A percentile compares a stretch with the other conserved stretches of the same genome.
Conservation (phyloP, 768 basidiomycete genomes). For the Rhizopogon vesiculosus region DNA sequence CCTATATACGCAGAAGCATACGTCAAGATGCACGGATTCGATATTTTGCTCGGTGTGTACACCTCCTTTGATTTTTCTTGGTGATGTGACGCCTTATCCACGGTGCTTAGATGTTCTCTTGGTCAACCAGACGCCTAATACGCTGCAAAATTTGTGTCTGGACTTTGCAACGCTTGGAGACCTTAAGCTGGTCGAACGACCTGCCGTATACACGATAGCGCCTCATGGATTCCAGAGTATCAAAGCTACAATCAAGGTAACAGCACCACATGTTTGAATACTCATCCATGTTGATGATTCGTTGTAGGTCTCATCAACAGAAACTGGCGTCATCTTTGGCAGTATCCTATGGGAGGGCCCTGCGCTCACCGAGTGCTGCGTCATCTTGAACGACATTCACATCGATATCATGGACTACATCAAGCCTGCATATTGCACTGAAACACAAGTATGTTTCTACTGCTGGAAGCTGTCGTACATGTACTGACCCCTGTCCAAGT, state of each 20-base stretch:
- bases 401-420: slow-evolving; percentile 75
- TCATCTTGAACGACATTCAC: slow-evolving; percentile 95
- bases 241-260: slow-evolving; percentile 94
- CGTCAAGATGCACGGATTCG: slow-evolving; percentile 97
- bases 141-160: slow-evolving; percentile 92
- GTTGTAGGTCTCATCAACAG: slow-evolving; percentile 79
- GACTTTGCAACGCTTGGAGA: slow-evolving; percentile 98
- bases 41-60: slow-evolving; percentile 78
- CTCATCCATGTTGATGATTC: background rate
- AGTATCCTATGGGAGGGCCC: slow-evolving; percentile 96
- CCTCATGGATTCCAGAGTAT: slow-evolving; percentile 98
- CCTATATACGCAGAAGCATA: slow-evolving; percentile 98
- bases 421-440: slow-evolving; percentile 81
- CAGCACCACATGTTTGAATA: background rate
- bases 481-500: slow-evolving; percentile 38
- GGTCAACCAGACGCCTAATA: slow-evolving; percentile 93
- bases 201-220: slow-evolving; percentile 86
- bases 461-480: background rate
- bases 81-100: background rate
- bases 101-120: slow-evolving; percentile 73
- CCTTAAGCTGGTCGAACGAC: slow-evolving; percentile 95
- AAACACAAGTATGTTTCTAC: slow-evolving; percentile 65
- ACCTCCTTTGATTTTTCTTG: background rate
- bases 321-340: slow-evolving; percentile 99
- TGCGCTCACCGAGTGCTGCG: slow-evolving; percentile 82